phyloP scores from a whole-genome alignment of 2,329 filamentous ascomycete genomes.

The Herpotrichia juniperi region DNA sequence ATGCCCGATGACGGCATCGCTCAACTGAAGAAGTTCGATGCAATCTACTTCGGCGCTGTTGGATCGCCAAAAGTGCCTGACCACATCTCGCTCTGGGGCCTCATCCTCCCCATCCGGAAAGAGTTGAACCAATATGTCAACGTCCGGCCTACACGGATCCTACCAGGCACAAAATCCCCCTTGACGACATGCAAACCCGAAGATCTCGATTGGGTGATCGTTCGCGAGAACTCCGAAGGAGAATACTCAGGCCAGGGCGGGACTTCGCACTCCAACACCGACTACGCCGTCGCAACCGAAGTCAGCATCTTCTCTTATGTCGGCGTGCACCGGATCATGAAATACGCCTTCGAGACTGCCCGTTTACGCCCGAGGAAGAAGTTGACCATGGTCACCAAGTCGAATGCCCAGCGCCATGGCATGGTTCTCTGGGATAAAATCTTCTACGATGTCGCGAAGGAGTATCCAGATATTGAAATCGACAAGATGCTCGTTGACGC shows the following conservation, averaged over 20 bases:
- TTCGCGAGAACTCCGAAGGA: conserved; percentile 56
- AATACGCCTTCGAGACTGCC: conserved; percentile 56
- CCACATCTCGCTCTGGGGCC: conserved; percentile 70
- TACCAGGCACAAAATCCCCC: conserved; percentile 50
- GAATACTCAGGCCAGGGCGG: conserved; percentile 57
- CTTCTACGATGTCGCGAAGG: conserved; percentile 53
- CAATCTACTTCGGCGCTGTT: conserved; percentile 65
- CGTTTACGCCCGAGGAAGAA: conserved; percentile 51
- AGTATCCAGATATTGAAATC: conserved; percentile 52
- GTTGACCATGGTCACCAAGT: conserved; percentile 58
- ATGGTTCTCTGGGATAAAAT: conserved; percentile 58
- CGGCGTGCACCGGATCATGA: conserved; percentile 55
- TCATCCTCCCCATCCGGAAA: conserved; percentile 70
- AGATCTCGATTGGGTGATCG: conserved; percentile 56
- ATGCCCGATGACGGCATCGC: conserved; percentile 59
- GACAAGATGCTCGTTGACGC: conserved; percentile 60
- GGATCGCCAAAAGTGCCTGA: conserved; percentile 68
- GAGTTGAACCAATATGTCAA: conserved; percentile 73
- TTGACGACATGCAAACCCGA: conserved; percentile 33
- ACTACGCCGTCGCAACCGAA: conserved; percentile 52
- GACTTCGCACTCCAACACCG: conserved; percentile 48
- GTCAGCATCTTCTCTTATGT: conserved; percentile 55
- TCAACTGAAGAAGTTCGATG: conserved; percentile 58
- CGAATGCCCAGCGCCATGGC: conserved; percentile 55
- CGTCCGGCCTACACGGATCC: conserved; percentile 60